Evolutionary conservation across 2,329 filamentous ascomycete species (phyloP).

Genomic region (Cryphonectria radicalis): DNA sequence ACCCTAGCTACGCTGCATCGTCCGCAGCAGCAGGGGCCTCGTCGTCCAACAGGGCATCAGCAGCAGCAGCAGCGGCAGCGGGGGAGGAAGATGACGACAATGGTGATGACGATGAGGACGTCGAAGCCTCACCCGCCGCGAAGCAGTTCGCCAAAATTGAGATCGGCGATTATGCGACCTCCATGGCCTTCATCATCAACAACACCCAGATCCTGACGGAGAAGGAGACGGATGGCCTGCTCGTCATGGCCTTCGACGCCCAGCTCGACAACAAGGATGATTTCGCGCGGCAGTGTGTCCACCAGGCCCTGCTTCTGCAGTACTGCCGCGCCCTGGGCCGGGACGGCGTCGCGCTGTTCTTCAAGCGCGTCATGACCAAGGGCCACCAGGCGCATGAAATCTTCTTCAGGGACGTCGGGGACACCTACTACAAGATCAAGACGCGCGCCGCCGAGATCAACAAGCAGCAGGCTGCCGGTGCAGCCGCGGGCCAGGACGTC

Average conservation of each 20-base stretch:
- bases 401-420: constrained; percentile 90
- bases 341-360: constrained; percentile 90
- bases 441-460: constrained; percentile 75
- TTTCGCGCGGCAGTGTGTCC: constrained; percentile 84
- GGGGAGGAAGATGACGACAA: neutral
- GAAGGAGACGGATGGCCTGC: constrained; percentile 85
- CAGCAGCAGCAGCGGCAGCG: constrained; percentile 37
- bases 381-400: constrained; percentile 89
- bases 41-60: constrained; percentile 33
- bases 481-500: constrained; percentile 61
- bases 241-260: constrained; percentile 90
- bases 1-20: constrained; percentile 58
- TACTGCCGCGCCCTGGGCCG: constrained; percentile 90
- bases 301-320: constrained; percentile 89
- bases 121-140: constrained; percentile 77
- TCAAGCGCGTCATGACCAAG: constrained; percentile 89
- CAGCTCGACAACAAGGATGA: constrained; percentile 77
- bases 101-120: constrained; percentile 69
- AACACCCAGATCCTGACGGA: constrained; percentile 82
- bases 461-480: constrained; percentile 48
- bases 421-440: constrained; percentile 83
- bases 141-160: constrained; percentile 82
- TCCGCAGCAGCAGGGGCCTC: constrained; percentile 34
- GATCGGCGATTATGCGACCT: constrained; percentile 72
- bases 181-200: constrained; percentile 75